Evolutionary conservation across 192 early-diverging fungal species (phyloP).

Genomic region (Backusella westeae): DNA sequence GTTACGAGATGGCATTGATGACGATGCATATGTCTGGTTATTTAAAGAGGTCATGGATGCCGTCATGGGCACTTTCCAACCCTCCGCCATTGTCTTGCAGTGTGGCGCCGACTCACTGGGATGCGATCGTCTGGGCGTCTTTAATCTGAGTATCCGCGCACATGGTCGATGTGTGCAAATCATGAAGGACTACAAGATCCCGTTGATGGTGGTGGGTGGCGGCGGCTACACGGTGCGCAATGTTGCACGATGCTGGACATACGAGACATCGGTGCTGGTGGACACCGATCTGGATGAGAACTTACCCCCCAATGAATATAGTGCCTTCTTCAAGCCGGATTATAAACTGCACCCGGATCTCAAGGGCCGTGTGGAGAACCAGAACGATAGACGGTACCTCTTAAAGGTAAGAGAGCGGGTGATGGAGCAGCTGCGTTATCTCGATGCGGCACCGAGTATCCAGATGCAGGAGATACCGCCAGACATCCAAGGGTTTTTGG

Average conservation of each 20-base stretch:
- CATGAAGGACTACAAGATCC: constrained; percentile 78
- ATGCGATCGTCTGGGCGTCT: constrained; percentile 53
- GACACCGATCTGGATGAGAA: constrained; percentile 72
- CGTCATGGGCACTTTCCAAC: constrained; percentile 72
- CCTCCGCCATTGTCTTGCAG: constrained; percentile 86
- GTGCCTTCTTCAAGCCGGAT: constrained; percentile 87
- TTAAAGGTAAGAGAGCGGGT: constrained; percentile 70
- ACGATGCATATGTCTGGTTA: constrained; percentile 76
- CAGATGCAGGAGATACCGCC: constrained; percentile 91
- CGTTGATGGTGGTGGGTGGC: constrained; percentile 78
- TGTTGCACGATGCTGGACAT: constrained; percentile 92
- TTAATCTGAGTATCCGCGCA: constrained; percentile 59
- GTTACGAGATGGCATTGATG: constrained; percentile 83
- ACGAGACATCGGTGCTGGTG: constrained; percentile 84
- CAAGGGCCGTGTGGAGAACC: constrained; percentile 79
- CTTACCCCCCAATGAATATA: constrained; percentile 71
- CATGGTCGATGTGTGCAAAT: constrained; percentile 79
- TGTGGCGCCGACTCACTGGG: constrained; percentile 73
- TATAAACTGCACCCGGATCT: constrained; percentile 87
- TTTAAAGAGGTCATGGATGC: constrained; percentile 72
- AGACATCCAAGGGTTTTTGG: constrained; percentile 53
- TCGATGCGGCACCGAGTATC: constrained; percentile 90
- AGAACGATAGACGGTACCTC: constrained; percentile 82
- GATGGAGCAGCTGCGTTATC: constrained; percentile 83
- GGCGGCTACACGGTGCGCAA: constrained; percentile 94